Evolutionary conservation across 805 yeast species (phyloP).

Genomic region (Starmera pachycereana): DNA sequence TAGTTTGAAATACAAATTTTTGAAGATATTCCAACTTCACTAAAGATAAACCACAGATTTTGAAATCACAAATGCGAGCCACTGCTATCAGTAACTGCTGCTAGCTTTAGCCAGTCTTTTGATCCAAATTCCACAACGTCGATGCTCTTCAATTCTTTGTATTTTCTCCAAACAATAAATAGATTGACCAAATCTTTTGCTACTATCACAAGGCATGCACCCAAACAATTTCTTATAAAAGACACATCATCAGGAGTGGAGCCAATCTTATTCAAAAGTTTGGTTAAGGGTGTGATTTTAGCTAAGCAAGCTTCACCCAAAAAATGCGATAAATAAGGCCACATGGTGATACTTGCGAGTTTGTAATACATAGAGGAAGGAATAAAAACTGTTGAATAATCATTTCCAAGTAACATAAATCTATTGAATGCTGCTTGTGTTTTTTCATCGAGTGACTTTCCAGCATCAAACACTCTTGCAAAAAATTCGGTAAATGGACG

Average conservation of each 20-base stretch:
- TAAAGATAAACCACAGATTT: background rate
- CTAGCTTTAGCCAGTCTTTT: background rate
- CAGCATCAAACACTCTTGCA: background rate
- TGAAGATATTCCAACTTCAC: background rate
- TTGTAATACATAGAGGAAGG: constrained; percentile 6
- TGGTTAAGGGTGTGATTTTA: constrained; percentile 11
- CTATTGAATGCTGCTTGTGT: constrained; percentile 11
- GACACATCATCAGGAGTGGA: constrained; percentile 22
- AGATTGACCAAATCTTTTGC: constrained; percentile 20
- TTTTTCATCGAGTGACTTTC: constrained; percentile 5
- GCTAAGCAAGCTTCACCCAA: constrained; percentile 10
- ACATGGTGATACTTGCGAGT: constrained; percentile 17
- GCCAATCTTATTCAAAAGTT: constrained; percentile 11
- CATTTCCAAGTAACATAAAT: constrained; percentile 15
- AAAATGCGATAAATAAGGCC: constrained; percentile 22
- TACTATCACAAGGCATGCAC: constrained; percentile 18
- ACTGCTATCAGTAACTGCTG: background rate
- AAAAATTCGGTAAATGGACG: background rate
- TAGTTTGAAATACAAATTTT: too few species aligned
- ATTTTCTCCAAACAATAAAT: constrained; percentile 18
- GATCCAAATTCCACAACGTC: background rate
- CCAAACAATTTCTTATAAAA: constrained; percentile 20
- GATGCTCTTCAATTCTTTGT: constrained; percentile 6
- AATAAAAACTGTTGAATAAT: constrained; percentile 18
- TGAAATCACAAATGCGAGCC: background rate